phyloP scores from a whole-genome alignment of 2,329 filamentous ascomycete species.

The Epichloe coenophiala region DNA sequence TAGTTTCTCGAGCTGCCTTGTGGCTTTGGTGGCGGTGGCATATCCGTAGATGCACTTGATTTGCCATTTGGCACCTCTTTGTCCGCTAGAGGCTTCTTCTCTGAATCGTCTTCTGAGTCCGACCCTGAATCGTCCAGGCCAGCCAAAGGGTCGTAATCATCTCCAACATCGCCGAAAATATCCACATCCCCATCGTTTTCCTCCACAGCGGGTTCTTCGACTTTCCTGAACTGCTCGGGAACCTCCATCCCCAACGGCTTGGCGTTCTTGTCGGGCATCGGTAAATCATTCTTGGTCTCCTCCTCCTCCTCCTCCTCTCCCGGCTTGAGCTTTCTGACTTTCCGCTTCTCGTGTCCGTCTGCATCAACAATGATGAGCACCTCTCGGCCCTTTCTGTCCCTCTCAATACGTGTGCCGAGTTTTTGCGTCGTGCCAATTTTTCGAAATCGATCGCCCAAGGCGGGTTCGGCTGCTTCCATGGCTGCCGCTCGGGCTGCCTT shows the following conservation, averaged over 20 bases:
- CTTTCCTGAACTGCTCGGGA: constrained; percentile 41
- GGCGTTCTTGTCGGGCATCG: constrained; percentile 40
- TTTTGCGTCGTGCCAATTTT: constrained; percentile 46
- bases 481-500: constrained; percentile 50
- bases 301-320: constrained; percentile 20
- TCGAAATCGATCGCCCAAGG: constrained; percentile 46
- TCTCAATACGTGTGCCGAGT: constrained; percentile 44
- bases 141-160: constrained; percentile 55
- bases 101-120: constrained; percentile 30
- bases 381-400: constrained; percentile 46
- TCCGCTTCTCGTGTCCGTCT: constrained; percentile 52
- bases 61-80: constrained; percentile 6
- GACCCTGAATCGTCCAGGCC: constrained; percentile 35
- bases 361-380: constrained; percentile 54
- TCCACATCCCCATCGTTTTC: constrained; percentile 43
- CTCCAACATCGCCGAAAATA: constrained; percentile 53
- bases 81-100: constrained; percentile 8
- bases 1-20: constrained; percentile 39
- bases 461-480: constrained; percentile 37
- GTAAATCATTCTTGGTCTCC: constrained; percentile 27
- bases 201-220: constrained; percentile 25
- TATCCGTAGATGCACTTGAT: constrained; percentile 14
- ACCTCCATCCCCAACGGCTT: constrained; percentile 53
- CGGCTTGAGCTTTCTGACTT: constrained; percentile 40
- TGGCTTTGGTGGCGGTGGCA: constrained; percentile 34